Base-by-base conservation (phyloP, 2,329 filamentous ascomycete genomes). In the Magnaporthiopsis poae region DNA sequence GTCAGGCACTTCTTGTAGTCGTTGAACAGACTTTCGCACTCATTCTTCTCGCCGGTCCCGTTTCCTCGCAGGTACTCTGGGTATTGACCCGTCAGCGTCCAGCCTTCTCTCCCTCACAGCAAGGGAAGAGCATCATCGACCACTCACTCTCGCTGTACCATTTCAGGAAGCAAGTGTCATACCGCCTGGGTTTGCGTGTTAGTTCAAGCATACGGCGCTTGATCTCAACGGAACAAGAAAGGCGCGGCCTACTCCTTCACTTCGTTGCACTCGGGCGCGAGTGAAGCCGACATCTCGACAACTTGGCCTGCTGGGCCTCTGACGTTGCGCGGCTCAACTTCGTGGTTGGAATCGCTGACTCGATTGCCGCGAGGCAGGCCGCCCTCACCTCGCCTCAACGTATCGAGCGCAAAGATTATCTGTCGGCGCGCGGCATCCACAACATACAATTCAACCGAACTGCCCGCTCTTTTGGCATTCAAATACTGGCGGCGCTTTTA, bases 131-230 rank as follows among this genome's bases (percentile, higher is more conserved):
- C 39, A 63, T 63, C 21, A 66, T 70, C 64, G 65, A 33, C 70
- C 36, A 77, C 89, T 68, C 82, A 97, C 95, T 98, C 79, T 99
- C 95, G 75, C 93, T 97, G 78, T 99, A 99, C 95, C 95, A 99
- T 80, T 96, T 98, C 70, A 99, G 81, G 76, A 99, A 99, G 80
- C 95, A 99, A 65, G 90, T 93, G 77, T 99, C 95, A 76, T 99
- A 99, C 72, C 89, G 91, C 76, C 93, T 97, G 69, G 33, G 29
- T 31, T 29, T 29, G 27, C 29, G 18, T 12, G 36, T 66, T 31
- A 29, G n/a, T 61, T 11, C 60, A 33, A 21, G n/a, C 36, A 56
- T 27, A 31, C 33, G 27, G 5, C 67, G 56, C 68, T 68, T 66
- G 72, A 65, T 52, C 29, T 39, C 61, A 65, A 64, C 64, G 66